Evolutionary conservation across 2,329 filamentous ascomycete species (phyloP).

Genomic region (Tolypocladium ophioglossoides): DNA sequence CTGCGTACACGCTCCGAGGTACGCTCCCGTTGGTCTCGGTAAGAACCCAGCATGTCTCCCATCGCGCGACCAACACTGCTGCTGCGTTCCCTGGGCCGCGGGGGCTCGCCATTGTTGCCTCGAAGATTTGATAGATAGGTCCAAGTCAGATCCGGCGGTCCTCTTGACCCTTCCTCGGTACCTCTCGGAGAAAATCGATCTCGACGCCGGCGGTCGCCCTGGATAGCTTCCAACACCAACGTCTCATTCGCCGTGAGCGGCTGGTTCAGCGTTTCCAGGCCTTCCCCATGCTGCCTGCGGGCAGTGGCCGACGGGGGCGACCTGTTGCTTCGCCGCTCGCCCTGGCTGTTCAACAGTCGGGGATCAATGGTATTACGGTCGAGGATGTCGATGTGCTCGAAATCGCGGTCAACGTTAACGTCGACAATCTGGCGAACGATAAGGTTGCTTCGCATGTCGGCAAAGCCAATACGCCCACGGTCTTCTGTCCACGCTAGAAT

Average conservation of each 20-base stretch:
- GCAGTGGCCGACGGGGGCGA: constrained; percentile 3
- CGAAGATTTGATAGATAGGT: constrained; percentile 9
- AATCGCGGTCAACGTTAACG: constrained; percentile 47
- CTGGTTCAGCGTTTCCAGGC: constrained; percentile 33
- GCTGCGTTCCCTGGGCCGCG: constrained; percentile 22
- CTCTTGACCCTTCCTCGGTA: constrained; percentile 12
- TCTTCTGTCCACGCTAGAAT: constrained; percentile 92
- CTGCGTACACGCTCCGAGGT: constrained; percentile 22
- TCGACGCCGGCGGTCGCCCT: constrained; percentile 40
- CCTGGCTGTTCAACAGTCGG: constrained; percentile 36
- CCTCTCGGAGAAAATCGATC: constrained; percentile 26
- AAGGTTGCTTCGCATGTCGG: constrained; percentile 60
- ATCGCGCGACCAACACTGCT: constrained; percentile 26
- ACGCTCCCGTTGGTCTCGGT: constrained; percentile 25
- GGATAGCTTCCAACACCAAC: constrained; percentile 44
- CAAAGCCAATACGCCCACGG: constrained; percentile 62
- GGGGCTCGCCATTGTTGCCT: constrained; percentile 12
- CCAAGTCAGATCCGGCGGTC: constrained; percentile 8
- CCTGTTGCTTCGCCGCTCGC: constrained; percentile 25
- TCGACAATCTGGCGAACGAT: constrained; percentile 57
- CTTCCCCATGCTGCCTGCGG: constrained; percentile 13
- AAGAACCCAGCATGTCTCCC: constrained; percentile 26
- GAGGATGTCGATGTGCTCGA: constrained; percentile 45
- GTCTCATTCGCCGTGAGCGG: constrained; percentile 45
- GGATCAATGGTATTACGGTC: constrained; percentile 46